These are phyloP conservation scores for Scutellaria barbata DNA, from an alignment of 257 asterid genomes.

Conservation along the genomic window DNA sequence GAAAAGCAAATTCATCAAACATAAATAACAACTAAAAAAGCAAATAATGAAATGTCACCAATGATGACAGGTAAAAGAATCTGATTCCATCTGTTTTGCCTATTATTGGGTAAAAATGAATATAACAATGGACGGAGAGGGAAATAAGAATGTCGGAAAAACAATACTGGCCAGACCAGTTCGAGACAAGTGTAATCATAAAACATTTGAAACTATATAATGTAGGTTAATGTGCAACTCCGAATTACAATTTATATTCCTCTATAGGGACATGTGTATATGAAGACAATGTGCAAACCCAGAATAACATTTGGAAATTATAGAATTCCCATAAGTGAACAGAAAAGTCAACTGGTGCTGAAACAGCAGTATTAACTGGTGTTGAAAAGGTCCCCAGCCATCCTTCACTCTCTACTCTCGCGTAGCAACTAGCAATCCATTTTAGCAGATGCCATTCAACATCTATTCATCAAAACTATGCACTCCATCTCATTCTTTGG, in stretches of 20 bases:
- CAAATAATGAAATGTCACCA: background rate
- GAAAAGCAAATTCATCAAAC: background rate
- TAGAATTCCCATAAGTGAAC: background rate
- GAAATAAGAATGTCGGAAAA: background rate
- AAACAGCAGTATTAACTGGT: conserved; percentile 16
- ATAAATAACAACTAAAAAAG: conserved; percentile 18
- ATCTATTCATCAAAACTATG: conserved; percentile 4
- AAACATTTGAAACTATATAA: conserved; percentile 17
- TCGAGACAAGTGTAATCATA: background rate
- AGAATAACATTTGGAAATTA: background rate
- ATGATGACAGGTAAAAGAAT: conserved; percentile 22
- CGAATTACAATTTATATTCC: too few relatives aligned
- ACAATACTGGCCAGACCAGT: conserved; percentile 18
- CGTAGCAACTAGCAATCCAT: conserved; percentile 10
- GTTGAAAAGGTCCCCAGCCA: conserved; percentile 1
- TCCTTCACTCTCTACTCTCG: background rate
- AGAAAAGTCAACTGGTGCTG: conserved; percentile 21
- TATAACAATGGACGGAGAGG: background rate
- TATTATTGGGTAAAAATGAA: conserved; percentile 18
- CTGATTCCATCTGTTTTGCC: background rate
- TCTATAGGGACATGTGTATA: background rate
- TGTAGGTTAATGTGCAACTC: too few relatives aligned
- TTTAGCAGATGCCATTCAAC: conserved; percentile 19
- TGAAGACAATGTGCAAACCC: background rate
- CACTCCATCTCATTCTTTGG: background rate